These are phyloP conservation scores for Prasinococcaceae sp. DNA, from an alignment of 139 green algal species.

Conservation along the genomic window DNA sequence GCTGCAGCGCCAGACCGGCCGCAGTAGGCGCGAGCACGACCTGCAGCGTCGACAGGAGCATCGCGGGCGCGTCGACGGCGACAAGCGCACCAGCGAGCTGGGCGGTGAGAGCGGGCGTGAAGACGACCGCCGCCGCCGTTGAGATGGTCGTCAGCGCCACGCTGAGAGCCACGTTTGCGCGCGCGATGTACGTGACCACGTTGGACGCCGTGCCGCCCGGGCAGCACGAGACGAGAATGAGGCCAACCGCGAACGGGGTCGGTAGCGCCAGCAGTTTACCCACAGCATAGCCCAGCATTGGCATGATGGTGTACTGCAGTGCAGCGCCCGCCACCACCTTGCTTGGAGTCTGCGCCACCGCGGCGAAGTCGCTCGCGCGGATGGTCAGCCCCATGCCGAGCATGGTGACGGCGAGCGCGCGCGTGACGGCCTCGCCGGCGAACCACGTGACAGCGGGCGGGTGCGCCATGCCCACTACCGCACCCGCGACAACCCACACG, in stretches of 20 bases:
- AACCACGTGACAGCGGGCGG: too few species aligned
- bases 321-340: slow-evolving; percentile 38
- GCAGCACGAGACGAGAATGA: slow-evolving; percentile 67
- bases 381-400: slow-evolving; percentile 58
- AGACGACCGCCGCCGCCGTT: slow-evolving; percentile 41
- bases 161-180: slow-evolving; percentile 28
- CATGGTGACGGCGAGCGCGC: slow-evolving; percentile 43
- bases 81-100: slow-evolving; percentile 26
- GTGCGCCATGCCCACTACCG: too few species aligned
- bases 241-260: slow-evolving; percentile 36
- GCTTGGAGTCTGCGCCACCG: slow-evolving; percentile 1
- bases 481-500: too few species aligned
- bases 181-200: slow-evolving; percentile 53
- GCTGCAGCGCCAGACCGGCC: slow-evolving; percentile 36
- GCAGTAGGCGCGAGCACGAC: slow-evolving; percentile 60
- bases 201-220: slow-evolving; percentile 56
- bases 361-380: slow-evolving; percentile 23
- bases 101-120: slow-evolving; percentile 48
- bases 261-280: slow-evolving; percentile 28
- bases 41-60: slow-evolving; percentile 54
- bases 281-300: slow-evolving; percentile 38
- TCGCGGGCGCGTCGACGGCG: slow-evolving; percentile 39
- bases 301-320: slow-evolving; percentile 68
- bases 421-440: too few species aligned
- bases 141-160: slow-evolving; percentile 30